phyloP scores from a whole-genome alignment of 1,139 yeast species.

The Starmera stellimalicola region DNA sequence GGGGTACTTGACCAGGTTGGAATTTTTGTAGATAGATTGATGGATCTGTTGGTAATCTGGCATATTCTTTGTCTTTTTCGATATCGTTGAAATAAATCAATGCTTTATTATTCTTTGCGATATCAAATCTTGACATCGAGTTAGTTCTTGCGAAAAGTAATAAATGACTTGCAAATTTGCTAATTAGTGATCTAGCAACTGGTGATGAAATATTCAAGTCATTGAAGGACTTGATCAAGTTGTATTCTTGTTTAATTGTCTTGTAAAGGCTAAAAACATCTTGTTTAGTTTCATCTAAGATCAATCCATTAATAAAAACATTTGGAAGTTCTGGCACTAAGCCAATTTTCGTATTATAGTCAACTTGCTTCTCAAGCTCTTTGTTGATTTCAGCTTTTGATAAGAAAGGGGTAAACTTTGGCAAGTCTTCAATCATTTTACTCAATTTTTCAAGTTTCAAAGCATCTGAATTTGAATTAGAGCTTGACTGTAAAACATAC shows the following conservation, averaged over 20 bases:
- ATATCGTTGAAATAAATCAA: conserved; percentile 74
- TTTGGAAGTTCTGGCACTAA: conserved; percentile 27
- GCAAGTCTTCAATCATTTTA: conserved; percentile 38
- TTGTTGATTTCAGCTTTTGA: conserved; percentile 9
- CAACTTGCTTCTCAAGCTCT: conserved; percentile 16
- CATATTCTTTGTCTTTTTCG: conserved; percentile 51
- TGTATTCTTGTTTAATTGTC: conserved; percentile 28
- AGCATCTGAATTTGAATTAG: conserved; percentile 11
- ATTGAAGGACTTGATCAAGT: conserved; percentile 22
- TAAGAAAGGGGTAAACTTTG: conserved; percentile 31
- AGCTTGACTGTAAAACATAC: conserved; percentile 24
- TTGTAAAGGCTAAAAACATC: conserved; percentile 30
- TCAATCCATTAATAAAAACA: conserved; percentile 54
- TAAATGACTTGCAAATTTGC: conserved; percentile 38
- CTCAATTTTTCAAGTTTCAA: conserved; percentile 29
- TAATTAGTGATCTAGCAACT: conserved; percentile 31
- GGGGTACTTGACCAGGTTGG: conserved; percentile 55
- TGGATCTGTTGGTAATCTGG: conserved; percentile 34
- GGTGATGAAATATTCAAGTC: conserved; percentile 28
- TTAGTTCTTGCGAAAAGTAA: conserved; percentile 26
- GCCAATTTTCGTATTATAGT: conserved; percentile 20
- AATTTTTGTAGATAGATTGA: conserved; percentile 30
- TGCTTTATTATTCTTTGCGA: conserved; percentile 26
- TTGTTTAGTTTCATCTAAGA: conserved; percentile 31
- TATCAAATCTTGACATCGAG: conserved; percentile 26